Evolutionary conservation across 2,329 filamentous ascomycete genomes (phyloP).

Genomic region (Fusarium tupiense): DNA sequence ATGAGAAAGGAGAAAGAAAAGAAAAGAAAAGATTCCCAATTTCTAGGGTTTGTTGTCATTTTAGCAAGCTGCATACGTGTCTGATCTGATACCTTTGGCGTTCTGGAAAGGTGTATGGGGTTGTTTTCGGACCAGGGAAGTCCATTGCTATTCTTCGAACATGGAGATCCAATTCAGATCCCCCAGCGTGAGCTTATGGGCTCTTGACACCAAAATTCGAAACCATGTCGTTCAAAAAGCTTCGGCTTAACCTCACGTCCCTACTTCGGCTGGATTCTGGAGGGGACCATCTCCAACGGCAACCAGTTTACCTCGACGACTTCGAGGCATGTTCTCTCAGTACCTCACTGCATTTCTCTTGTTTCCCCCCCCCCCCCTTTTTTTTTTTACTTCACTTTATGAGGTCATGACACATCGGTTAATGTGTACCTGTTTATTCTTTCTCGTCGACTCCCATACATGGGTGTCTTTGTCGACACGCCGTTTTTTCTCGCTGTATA

Average conservation of each 20-base stretch:
- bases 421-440: conserved; percentile 49
- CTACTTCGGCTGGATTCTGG: conserved; percentile 36
- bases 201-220: conserved; percentile 6
- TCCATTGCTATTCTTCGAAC: conserved; percentile 33
- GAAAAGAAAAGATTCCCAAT: conserved; percentile 9
- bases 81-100: conserved; percentile 46
- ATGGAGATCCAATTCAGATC: conserved; percentile 26
- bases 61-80: conserved; percentile 45
- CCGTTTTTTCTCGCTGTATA: conserved; percentile 45
- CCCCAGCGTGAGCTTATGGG: conserved; percentile 19
- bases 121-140: conserved; percentile 31
- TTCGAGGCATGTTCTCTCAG: conserved; percentile 12
- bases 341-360: conserved; percentile 22
- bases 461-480: conserved; percentile 25
- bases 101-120: conserved; percentile 49
- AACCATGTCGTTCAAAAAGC: conserved; percentile 11
- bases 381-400: conserved; percentile 41
- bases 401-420: conserved; percentile 49
- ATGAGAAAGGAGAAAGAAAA: not conserved
- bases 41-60: conserved; percentile 32
- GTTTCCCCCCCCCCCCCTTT: not conserved
- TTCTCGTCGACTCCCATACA: conserved; percentile 20
- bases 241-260: conserved; percentile 27
- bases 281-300: conserved; percentile 22
- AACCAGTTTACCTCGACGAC: conserved; percentile 6